phyloP scores from a whole-genome alignment of 495 filamentous ascomycete species.

The Penicillium desertorum region DNA sequence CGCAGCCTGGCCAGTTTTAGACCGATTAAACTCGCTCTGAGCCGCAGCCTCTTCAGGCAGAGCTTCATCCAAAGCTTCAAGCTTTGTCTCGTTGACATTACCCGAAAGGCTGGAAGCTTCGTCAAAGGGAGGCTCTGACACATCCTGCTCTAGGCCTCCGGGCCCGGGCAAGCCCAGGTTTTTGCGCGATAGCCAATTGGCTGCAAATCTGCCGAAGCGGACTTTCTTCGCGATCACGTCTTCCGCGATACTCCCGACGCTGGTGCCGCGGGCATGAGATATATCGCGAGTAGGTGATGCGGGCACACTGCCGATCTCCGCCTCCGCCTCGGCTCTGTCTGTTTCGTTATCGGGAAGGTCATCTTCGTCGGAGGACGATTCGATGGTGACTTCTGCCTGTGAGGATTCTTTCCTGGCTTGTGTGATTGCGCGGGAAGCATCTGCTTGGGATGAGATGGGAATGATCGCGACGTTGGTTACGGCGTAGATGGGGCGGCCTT shows the following conservation, averaged over 20 bases:
- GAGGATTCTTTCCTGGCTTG: conserved; percentile 55
- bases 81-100: conserved; percentile 16
- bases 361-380: conserved; percentile 39
- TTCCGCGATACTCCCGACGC: conserved; percentile 65
- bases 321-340: conserved; percentile 34
- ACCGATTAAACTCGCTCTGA: conserved; percentile 34
- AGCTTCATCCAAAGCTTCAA: conserved; percentile 10
- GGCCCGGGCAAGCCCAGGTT: conserved; percentile 62
- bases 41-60: conserved; percentile 26
- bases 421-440: conserved; percentile 68
- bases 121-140: conserved; percentile 24
- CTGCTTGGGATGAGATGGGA: conserved; percentile 71
- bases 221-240: conserved; percentile 79
- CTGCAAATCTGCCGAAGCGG: conserved; percentile 81
- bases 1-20: conserved; percentile 28
- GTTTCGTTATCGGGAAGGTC: conserved; percentile 39
- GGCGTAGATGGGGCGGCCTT: conserved; percentile 77
- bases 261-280: conserved; percentile 25
- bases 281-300: conserved; percentile 30
- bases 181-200: conserved; percentile 82
- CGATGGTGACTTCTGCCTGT: conserved; percentile 29
- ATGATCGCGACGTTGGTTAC: conserved; percentile 85
- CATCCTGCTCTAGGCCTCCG: conserved; percentile 29
- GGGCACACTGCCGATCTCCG: conserved; percentile 37
- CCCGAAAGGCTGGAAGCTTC: conserved; percentile 18